phyloP scores from a whole-genome alignment of 768 basidiomycete genomes.

The Pholiota conissans region DNA sequence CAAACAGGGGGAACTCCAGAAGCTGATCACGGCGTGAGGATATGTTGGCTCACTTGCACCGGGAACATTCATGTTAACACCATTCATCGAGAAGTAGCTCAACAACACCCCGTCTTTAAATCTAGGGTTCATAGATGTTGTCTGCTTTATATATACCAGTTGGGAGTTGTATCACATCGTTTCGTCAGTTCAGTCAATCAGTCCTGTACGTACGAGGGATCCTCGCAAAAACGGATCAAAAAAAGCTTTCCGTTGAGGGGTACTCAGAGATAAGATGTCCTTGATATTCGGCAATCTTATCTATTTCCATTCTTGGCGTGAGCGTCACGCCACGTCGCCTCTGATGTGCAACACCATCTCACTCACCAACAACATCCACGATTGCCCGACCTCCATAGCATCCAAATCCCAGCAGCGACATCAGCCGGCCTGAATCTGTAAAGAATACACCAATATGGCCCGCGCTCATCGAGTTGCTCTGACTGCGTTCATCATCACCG shows the following conservation, averaged over 20 bases:
- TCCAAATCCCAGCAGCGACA: background rate
- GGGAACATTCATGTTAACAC: background rate
- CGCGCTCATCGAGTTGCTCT: constrained; percentile 57
- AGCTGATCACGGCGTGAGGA: constrained; percentile 31
- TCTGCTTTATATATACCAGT: background rate
- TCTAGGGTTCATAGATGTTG: no score
- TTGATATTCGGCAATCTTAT: constrained; percentile 3
- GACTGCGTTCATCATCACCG: constrained; percentile 38
- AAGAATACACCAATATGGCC: constrained; percentile 44
- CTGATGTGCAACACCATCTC: background rate
- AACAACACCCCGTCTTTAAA: constrained; percentile 7
- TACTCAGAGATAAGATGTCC: constrained; percentile 1
- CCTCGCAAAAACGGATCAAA: no score
- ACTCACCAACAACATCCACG: background rate
- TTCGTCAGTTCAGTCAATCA: no score
- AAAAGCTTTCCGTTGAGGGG: no score
- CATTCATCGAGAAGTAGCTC: constrained; percentile 4
- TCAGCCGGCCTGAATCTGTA: constrained; percentile 11
- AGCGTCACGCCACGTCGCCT: constrained; percentile 17
- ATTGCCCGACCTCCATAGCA: background rate
- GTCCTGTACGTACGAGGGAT: no score
- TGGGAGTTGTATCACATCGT: no score
- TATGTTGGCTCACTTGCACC: background rate
- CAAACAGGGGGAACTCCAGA: constrained; percentile 28
- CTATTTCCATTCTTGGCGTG: background rate